Base-by-base conservation (phyloP, 306 rosid species). In the Cucumis hystrix region DNA sequence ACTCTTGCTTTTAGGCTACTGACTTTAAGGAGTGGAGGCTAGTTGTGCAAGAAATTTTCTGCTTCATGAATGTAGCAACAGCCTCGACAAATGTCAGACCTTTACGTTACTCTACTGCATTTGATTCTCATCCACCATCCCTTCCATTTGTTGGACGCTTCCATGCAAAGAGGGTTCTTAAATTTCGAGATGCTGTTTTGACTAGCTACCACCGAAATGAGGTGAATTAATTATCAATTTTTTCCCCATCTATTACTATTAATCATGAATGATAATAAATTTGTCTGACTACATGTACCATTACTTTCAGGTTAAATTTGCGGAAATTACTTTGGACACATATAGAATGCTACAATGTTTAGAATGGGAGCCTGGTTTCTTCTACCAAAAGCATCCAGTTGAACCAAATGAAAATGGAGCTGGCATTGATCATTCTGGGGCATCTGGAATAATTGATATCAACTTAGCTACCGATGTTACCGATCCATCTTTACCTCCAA, bases 311-410 rank as follows among this genome's bases (percentile, higher is more conserved):
- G 97, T 91, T 74, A 96, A 96, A 83, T 96, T 92, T 86, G 97
- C 98, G 17, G 98, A 96, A 83, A 86, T 92, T 65, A 96, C 99
- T 40, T 81, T 96, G 84, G 98, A 96, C 87, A 84, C 90, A 21
- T 87, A 85, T 77, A 91, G 99, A 86, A 96, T 96, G 97, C 75
- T 91, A 82, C 99, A 96, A 33, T 91, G 97, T 84, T 87, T 96
- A 83, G 99, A 96, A 87, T 96, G 97, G 97, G 98, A 96, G 84
- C 99, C 97, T 61, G 84, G 97, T 76, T 81, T 86, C 68, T 91
- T 91, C 84, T 89, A 84, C 86, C 97, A 85, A 80, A 96, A 87
- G 81, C 90, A 74, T 77, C 79, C 78, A 40, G 82, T 81, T 82
- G 89, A 87, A 84, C 79, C 91, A 23, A 82, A 79, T 79, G 97